Conservation (phyloP, 345 rosid genomes). For the Trapa bicornis region DNA sequence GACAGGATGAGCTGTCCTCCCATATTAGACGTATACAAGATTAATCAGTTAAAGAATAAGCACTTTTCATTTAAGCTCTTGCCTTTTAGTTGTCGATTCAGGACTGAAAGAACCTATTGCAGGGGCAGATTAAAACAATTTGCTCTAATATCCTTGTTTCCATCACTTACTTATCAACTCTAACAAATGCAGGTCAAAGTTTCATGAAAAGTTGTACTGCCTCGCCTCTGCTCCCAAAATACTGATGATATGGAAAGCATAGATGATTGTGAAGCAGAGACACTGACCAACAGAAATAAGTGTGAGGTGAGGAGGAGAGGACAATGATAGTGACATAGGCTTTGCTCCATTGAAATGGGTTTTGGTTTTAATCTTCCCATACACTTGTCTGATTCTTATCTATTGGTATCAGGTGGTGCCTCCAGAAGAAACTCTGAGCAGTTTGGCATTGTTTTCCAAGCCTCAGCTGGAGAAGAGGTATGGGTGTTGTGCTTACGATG, state of each 20-base stretch:
- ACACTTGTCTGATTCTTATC: slow-evolving; percentile 4
- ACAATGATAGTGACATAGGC: slow-evolving; percentile 28
- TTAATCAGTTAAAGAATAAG: neutral
- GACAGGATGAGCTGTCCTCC: slow-evolving; percentile 30
- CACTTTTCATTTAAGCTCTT: neutral
- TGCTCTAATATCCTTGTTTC: neutral
- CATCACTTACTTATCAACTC: neutral
- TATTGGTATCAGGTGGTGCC: slow-evolving; percentile 37
- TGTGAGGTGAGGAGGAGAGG: neutral
- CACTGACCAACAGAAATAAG: slow-evolving; percentile 12
- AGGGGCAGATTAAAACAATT: neutral
- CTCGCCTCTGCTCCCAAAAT: slow-evolving; percentile 33
- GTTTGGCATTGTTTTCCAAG: slow-evolving; percentile 87
- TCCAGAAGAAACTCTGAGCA: slow-evolving; percentile 27
- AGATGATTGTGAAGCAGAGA: slow-evolving; percentile 22
- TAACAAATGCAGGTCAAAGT: slow-evolving; percentile 55
- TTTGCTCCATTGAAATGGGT: slow-evolving; percentile 8
- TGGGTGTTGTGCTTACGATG: neutral
- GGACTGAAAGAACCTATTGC: neutral
- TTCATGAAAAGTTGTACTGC: slow-evolving; percentile 82
- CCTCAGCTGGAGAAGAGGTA: slow-evolving; percentile 92
- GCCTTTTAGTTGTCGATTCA: neutral
- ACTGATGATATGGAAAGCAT: slow-evolving; percentile 18
- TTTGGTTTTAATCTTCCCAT: neutral
- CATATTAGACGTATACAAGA: neutral